Base-by-base conservation (phyloP, 306 rosid genomes). In the Glycine tomentella region DNA sequence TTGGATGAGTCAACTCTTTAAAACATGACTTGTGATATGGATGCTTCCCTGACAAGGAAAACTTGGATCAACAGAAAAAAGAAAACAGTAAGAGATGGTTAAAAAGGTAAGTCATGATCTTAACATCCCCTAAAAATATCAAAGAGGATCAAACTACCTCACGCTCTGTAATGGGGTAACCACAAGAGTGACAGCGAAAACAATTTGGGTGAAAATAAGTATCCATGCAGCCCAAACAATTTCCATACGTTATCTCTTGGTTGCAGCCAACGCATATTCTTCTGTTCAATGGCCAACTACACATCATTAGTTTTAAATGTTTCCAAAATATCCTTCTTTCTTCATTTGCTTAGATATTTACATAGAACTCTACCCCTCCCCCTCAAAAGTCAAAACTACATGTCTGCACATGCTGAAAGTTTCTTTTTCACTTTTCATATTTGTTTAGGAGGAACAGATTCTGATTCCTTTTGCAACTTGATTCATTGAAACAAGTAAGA, bases 21-120 rank as follows among this genome's bases (percentile, higher is more conserved):
- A 92, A 93, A 80, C 99, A 96, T 55, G 91, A 83, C 89, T 93
- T 93, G 86, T 96, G 99, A 79, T 96, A 96, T 25, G 97, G 99
- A 86, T 89, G 81, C 91, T 82, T 93, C 84, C 99, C 98, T 76
- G 99, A 88, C 85, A 96, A 85, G 67, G 98, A 93, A 87, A 93
- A 93, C 99, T 96, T 58, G 82, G 83, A 90, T 87, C 90, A 84
- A 93, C 84, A 80, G 86, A 69, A 82, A 75, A 78, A 76, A 80
- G 68, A 71, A 80, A 46, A 36, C 38, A 48, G 91, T 92, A 75
- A 95, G 97, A 77, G 59, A 83, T 66, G 63, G 83, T 36, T 69
- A 84, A 76, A 80, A 36, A 45, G 40, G 34, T 0, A 46, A 48
- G 44, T 34, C 33, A 36, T 67, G 67, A 75, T 65, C 12, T 42